Percentiles rank a stretch among this genome's conserved stretches.
Evolutionary conservation across 2,329 filamentous ascomycete species (phyloP).

Genomic region (Exophiala xenobiotica): DNA sequence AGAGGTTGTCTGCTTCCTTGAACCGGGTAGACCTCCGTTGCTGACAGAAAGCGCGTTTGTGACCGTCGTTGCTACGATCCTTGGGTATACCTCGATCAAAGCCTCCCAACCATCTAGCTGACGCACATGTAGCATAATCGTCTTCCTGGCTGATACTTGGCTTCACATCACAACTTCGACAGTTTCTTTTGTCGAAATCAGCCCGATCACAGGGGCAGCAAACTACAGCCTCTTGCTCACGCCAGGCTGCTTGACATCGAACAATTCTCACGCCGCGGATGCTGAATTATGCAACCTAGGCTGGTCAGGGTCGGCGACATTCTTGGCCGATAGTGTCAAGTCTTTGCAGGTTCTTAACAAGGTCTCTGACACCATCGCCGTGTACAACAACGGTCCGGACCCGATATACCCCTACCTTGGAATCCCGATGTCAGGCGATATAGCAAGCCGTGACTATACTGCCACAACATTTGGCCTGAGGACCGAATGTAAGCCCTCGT

Average conservation of each 20-base stretch:
- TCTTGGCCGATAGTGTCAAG: not conserved
- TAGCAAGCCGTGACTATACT: not conserved
- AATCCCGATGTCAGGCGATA: not conserved
- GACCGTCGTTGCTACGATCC: not conserved
- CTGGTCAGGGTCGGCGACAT: not conserved
- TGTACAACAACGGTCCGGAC: not conserved
- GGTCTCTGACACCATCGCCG: conserved; percentile 11
- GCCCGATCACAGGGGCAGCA: not conserved
- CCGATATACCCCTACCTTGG: not conserved
- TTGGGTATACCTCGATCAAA: no score
- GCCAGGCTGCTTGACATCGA: not conserved
- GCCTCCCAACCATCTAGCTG: no score
- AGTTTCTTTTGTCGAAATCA: conserved; percentile 21
- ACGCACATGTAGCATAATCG: conserved; percentile 14
- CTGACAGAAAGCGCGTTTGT: not conserved
- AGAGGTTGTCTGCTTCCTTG: no score
- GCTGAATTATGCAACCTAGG: not conserved
- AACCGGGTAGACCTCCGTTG: no score
- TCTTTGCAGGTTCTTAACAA: not conserved
- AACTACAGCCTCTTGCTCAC: not conserved
- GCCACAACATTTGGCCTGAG: not conserved
- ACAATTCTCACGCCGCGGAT: not conserved
- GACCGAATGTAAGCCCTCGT: not conserved
- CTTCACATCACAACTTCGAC: conserved; percentile 30
- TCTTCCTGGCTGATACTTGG: conserved; percentile 31